Evolutionary conservation across 2,329 filamentous ascomycete species (phyloP).

Genomic region (Trichoderma sp.): DNA sequence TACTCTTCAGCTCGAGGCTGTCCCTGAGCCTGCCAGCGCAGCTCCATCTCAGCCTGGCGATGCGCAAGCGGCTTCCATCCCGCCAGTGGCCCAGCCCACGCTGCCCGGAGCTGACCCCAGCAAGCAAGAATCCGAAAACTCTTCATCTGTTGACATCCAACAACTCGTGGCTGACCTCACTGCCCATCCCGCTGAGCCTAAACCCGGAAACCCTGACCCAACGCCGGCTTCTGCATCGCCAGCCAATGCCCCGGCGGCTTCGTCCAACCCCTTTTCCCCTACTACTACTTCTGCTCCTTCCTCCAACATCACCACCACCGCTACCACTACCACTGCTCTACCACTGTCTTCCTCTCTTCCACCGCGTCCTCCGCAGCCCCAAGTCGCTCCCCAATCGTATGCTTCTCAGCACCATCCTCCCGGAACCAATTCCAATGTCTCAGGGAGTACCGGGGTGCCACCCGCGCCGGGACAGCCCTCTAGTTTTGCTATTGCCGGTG

Average conservation of each 20-base stretch:
- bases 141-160: conserved; percentile 41
- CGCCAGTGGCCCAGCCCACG: conserved; percentile 29
- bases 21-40: conserved; percentile 29
- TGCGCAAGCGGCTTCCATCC: conserved; percentile 27
- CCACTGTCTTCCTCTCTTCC: conserved; percentile 49
- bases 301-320: not conserved
- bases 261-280: conserved; percentile 35
- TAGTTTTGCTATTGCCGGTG: conserved; percentile 38
- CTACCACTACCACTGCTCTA: conserved; percentile 39
- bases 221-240: conserved; percentile 31
- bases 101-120: conserved; percentile 35
- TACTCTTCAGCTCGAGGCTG: conserved; percentile 35
- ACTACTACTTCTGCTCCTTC: not conserved
- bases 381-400: conserved; percentile 42
- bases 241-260: conserved; percentile 33
- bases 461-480: conserved; percentile 39
- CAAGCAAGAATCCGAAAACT: conserved; percentile 35
- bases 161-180: conserved; percentile 47
- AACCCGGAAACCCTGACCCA: conserved; percentile 35
- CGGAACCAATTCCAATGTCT: conserved; percentile 36
- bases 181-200: conserved; percentile 37
- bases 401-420: conserved; percentile 41
- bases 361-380: conserved; percentile 47
- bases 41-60: conserved; percentile 32
- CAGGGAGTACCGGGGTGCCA: conserved; percentile 35